Evolutionary conservation across 148 eudicot species (phyloP).

Genomic region (Rhododendron williamsianum): DNA sequence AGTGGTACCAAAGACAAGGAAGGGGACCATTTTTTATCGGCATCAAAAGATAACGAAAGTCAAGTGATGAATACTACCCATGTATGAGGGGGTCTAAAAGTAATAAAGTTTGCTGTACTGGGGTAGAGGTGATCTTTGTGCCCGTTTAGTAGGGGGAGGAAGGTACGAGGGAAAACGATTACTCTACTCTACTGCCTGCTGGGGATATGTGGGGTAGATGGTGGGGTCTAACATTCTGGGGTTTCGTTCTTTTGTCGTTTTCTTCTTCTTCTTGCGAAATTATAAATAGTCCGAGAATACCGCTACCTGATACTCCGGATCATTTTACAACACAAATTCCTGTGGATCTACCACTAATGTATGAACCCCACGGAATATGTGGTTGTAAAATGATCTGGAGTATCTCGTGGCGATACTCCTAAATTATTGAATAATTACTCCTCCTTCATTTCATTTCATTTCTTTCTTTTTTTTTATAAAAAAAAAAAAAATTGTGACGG

Average conservation of each 20-base stretch:
- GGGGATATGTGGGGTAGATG: not conserved
- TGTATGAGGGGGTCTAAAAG: not conserved
- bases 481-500: not conserved
- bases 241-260: not conserved
- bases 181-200: not conserved
- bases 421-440: no score
- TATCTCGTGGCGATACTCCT: no score
- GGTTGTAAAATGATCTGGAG: no score
- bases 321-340: no score
- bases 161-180: not conserved
- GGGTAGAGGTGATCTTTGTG: not conserved
- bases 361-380: rapidly evolving
- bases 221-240: not conserved
- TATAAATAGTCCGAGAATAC: no score
- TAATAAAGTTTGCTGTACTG: not conserved
- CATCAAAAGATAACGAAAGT: not conserved
- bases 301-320: no score
- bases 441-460: no score
- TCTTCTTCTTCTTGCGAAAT: not conserved
- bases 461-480: no score
- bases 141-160: not conserved
- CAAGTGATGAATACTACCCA: not conserved
- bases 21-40: not conserved
- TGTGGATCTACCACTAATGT: no score
- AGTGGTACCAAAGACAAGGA: not conserved